Evolutionary conservation across 306 rosid genomes (phyloP).

Genomic region (Adenanthera pavonina): DNA sequence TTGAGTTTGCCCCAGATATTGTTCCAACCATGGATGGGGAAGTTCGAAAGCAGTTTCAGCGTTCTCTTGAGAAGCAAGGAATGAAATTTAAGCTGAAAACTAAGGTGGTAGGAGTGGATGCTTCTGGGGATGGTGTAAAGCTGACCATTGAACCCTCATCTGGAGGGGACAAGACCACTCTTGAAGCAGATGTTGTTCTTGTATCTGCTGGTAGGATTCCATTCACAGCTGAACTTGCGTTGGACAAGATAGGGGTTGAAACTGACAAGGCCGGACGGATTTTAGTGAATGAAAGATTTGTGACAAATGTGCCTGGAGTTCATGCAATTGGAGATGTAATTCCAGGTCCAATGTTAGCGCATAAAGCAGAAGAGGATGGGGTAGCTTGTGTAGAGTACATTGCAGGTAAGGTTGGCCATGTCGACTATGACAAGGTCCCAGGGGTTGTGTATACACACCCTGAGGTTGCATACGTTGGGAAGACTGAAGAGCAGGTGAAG

Average conservation of each 20-base stretch:
- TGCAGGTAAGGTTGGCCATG: slow-evolving; percentile 95
- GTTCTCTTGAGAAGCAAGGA: slow-evolving; percentile 94
- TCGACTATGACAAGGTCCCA: slow-evolving; percentile 97
- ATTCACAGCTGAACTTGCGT: slow-evolving; percentile 82
- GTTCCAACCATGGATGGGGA: slow-evolving; percentile 96
- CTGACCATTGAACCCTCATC: slow-evolving; percentile 89
- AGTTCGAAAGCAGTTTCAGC: slow-evolving; percentile 92
- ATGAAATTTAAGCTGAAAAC: slow-evolving; percentile 92
- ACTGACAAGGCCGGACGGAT: slow-evolving; percentile 85
- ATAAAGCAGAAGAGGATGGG: slow-evolving; percentile 99
- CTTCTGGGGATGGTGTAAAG: slow-evolving; percentile 85
- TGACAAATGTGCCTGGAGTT: slow-evolving; percentile 78
- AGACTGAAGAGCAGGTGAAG: slow-evolving; percentile 98
- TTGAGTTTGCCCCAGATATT: slow-evolving; percentile 89
- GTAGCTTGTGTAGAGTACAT: slow-evolving; percentile 97
- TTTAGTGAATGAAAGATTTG: slow-evolving; percentile 78
- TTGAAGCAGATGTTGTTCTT: slow-evolving; percentile 95
- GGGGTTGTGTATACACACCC: slow-evolving; percentile 96
- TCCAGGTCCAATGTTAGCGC: slow-evolving; percentile 99
- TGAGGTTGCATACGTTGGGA: slow-evolving; percentile 94
- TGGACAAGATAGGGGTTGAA: slow-evolving; percentile 90
- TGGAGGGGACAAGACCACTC: slow-evolving; percentile 77
- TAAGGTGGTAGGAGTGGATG: slow-evolving; percentile 90
- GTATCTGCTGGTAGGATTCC: slow-evolving; percentile 98
- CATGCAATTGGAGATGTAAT: slow-evolving; percentile 95